These are phyloP conservation scores for Musa acuminata DNA, from an alignment of 176 grass and related monocot genomes.

Conservation along the genomic window DNA sequence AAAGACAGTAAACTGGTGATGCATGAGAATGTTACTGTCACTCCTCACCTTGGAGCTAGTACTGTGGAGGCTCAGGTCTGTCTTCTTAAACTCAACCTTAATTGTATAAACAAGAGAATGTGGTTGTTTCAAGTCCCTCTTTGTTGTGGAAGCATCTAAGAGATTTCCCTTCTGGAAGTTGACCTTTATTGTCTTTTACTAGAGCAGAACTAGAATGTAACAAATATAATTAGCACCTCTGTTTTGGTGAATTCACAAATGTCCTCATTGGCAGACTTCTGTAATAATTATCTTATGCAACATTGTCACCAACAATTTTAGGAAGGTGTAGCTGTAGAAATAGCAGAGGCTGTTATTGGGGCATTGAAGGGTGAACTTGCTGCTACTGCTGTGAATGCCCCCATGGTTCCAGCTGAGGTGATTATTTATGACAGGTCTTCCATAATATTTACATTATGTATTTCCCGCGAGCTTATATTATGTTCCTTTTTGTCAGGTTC, in stretches of 20 bases:
- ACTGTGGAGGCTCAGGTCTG: conserved; percentile 18
- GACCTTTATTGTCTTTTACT: too few species aligned
- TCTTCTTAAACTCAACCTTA: background rate
- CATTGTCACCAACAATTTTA: background rate
- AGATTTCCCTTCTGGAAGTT: too few species aligned
- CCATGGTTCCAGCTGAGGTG: conserved; percentile 15
- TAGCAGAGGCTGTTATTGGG: conserved; percentile 16
- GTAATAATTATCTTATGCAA: background rate
- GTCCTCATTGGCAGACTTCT: too few species aligned
- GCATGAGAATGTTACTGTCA: conserved; percentile 4
- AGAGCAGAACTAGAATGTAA: too few species aligned
- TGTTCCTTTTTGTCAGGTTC: background rate
- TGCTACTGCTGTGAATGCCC: conserved; percentile 7
- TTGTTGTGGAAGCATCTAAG: too few species aligned
- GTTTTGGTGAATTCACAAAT: too few species aligned
- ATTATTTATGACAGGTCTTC: background rate
- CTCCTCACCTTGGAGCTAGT: conserved; percentile 20
- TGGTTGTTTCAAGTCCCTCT: too few species aligned
- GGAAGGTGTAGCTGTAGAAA: conserved; percentile 16
- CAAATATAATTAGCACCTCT: too few species aligned
- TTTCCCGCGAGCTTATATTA: background rate
- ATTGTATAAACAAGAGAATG: background rate
- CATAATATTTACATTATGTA: too few species aligned
- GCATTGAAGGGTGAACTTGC: conserved; percentile 10
- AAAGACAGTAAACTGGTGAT: conserved; percentile 10